Conservation (phyloP, 192 early-diverging fungal species). For the Phycomyces blakesleeanus region DNA sequence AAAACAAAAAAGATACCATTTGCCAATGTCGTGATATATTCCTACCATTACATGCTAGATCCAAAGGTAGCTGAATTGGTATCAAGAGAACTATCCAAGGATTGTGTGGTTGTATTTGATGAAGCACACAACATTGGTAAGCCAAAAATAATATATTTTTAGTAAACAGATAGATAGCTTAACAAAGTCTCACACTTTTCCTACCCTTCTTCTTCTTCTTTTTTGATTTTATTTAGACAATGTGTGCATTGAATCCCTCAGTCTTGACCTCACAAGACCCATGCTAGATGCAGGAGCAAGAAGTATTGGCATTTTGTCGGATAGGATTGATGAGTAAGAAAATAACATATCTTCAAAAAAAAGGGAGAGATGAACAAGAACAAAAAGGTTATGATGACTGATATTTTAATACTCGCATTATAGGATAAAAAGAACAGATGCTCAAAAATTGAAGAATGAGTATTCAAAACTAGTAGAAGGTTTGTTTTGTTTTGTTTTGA, state of each 20-base stretch:
- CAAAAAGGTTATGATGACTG: no score
- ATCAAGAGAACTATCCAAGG: slow-evolving; percentile 90
- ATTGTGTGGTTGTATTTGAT: slow-evolving; percentile 98
- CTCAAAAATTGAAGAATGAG: slow-evolving; percentile 85
- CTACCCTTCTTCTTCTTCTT: no score
- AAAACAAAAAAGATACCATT: slow-evolving; percentile 68
- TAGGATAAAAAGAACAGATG: slow-evolving; percentile 82
- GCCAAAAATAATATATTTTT: not conserved
- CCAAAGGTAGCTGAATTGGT: slow-evolving; percentile 98
- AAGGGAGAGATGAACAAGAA: no score
- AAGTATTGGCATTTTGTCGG: slow-evolving; percentile 65
- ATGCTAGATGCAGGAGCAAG: slow-evolving; percentile 87
- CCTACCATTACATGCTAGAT: slow-evolving; percentile 99
- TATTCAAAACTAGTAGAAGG: slow-evolving; percentile 89
- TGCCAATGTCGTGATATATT: slow-evolving; percentile 97
- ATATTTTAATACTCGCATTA: not conserved
- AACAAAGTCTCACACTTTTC: no score
- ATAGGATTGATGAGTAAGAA: slow-evolving; percentile 67
- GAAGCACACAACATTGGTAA: slow-evolving; percentile 99
- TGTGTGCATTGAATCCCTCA: slow-evolving; percentile 97
- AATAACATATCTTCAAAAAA: not conserved
- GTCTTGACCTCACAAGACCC: slow-evolving; percentile 88
- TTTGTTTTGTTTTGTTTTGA: not conserved
- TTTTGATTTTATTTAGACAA: slow-evolving; percentile 88
- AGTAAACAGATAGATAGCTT: no score